Evolutionary conservation across 2,329 filamentous ascomycete genomes (phyloP).

Genomic region (Rutstroemia sydowiana): DNA sequence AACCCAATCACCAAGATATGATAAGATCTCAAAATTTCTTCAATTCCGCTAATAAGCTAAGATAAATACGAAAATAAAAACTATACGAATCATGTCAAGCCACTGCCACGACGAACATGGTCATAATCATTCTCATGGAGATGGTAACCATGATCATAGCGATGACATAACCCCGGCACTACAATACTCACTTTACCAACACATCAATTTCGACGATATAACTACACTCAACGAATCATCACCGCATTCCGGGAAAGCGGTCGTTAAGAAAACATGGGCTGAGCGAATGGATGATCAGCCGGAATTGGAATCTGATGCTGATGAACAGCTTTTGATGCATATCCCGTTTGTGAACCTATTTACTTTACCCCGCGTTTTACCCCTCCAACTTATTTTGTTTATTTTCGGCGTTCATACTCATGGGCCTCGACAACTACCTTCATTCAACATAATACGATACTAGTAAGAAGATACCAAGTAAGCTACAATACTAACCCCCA

Average conservation of each 20-base stretch:
- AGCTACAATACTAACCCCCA: too few relatives aligned
- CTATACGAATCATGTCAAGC: slow-evolving; percentile 29
- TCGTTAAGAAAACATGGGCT: slow-evolving; percentile 87
- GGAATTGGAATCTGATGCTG: slow-evolving; percentile 76
- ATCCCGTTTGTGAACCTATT: slow-evolving; percentile 84
- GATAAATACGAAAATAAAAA: not conserved
- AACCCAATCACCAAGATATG: too few relatives aligned
- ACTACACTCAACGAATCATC: slow-evolving; percentile 75
- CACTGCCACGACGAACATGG: slow-evolving; percentile 41
- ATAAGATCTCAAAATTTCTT: too few relatives aligned
- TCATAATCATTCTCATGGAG: slow-evolving; percentile 42
- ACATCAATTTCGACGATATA: slow-evolving; percentile 84
- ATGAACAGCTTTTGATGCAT: slow-evolving; percentile 90
- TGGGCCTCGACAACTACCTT: too few relatives aligned
- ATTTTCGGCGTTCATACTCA: too few relatives aligned
- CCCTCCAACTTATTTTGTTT: not conserved
- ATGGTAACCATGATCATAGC: slow-evolving; percentile 75
- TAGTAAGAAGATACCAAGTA: too few relatives aligned
- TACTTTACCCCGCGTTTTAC: slow-evolving; percentile 11
- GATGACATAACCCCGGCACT: slow-evolving; percentile 90
- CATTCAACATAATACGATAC: too few relatives aligned
- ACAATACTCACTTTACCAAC: slow-evolving; percentile 83
- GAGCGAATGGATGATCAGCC: slow-evolving; percentile 66
- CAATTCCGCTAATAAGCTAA: too few relatives aligned
- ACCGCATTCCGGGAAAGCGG: slow-evolving; percentile 59